A percentile compares a stretch with the other conserved stretches of the same genome.
Evolutionary conservation across 176 grass and related monocot species (phyloP).

Genomic region (Olyra latifolia): DNA sequence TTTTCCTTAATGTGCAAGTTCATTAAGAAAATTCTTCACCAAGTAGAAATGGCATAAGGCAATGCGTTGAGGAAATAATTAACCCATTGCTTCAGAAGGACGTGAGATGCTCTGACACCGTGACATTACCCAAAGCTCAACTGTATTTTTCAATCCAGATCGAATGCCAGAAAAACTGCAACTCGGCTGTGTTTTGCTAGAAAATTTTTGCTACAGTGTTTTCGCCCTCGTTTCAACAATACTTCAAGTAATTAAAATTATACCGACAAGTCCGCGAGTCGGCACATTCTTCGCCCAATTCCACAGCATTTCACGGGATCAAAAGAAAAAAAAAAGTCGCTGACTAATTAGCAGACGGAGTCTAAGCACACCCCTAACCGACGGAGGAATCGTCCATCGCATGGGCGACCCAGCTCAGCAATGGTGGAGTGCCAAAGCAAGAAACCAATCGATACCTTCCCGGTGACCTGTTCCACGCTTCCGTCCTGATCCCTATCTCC

Average conservation of each 20-base stretch:
- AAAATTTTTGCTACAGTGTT: no score
- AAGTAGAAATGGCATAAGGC: not conserved
- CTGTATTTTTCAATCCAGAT: no score
- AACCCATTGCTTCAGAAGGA: no score
- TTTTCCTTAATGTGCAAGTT: not conserved
- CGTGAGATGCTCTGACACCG: no score
- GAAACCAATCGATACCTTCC: not conserved
- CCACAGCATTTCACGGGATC: not conserved
- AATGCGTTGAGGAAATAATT: not conserved
- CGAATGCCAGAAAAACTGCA: no score
- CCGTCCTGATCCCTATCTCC: constrained; percentile 7
- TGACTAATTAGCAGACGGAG: not conserved
- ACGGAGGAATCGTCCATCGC: constrained; percentile 19
- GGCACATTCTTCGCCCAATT: not conserved
- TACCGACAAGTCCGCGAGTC: not conserved
- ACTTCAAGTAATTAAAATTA: not conserved
- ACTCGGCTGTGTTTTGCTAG: no score
- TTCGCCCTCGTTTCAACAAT: not conserved
- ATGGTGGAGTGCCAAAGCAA: constrained; percentile 16
- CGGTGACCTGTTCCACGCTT: constrained; percentile 29
- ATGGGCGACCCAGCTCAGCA: constrained; percentile 21
- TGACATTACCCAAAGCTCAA: no score
- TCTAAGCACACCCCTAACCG: not conserved
- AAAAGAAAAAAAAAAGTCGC: not conserved
- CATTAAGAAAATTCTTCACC: not conserved